Evolutionary conservation across 2,329 filamentous ascomycete species (phyloP), one percentile per base, ranked within the genome.

Genomic region (Trichoderma sp.): DNA sequence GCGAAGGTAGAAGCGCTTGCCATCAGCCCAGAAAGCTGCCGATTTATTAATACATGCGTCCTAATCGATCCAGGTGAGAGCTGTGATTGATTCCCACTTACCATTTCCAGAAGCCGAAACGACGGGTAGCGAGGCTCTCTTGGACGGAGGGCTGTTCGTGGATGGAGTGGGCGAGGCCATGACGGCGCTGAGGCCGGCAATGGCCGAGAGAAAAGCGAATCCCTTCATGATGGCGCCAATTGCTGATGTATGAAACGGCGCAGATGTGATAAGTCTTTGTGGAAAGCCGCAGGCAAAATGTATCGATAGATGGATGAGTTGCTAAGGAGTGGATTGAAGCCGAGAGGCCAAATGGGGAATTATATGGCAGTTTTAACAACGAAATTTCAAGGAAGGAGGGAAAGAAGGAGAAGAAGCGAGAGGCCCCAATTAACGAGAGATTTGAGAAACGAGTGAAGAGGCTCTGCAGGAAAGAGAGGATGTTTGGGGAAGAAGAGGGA

Each of bases 101-200:
- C 86, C 86, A 80, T 88, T 89, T 73, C 86, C 86, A 24, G 84
- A 86, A 60, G 80, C 84, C 0, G 83, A 83, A 71, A 89, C 83
- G 16, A 81, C 77, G 21, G 86, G 83, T 30, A 87, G 73, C 60
- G 79, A 78, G 71, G 82, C 82, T 65, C 86, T 83, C 78, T 86
- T 86, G 76, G 77, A 79, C 8, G 84, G 83, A 24, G 83, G 78
- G 71, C 84, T 77, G 66, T 81, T 81, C 70, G 81, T 77, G 10
- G 83, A 86, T 54, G 77, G 78, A 34, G 86, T 87, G 60, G 87
- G 86, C 13, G 79, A 80, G 66, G 85, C 85, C 28, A 77, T 76
- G 70, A 81, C 85, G 70, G 81, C 70, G 69, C 76, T 77, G 70
- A 82, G 75, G 74, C 82, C 82, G 72, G 83, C 83, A 72, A 88